Evolutionary conservation across 345 rosid species (phyloP), one percentile per base, ranked within the genome.

Genomic region (Carallia pectinifolia): DNA sequence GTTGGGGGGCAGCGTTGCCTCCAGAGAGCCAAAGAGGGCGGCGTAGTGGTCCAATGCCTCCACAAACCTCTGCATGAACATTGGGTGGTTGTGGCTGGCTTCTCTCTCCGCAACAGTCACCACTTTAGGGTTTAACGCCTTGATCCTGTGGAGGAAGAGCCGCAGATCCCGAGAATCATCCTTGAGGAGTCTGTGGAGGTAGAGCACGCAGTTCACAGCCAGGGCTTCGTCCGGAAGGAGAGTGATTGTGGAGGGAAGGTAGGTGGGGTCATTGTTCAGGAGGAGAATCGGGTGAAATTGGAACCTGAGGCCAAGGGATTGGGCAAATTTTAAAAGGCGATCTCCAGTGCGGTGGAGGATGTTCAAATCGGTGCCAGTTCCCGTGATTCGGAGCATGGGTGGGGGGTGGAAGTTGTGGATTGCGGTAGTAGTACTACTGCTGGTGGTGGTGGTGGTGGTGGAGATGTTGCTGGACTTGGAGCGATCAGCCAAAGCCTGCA

Each of bases 401-500:
- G 92, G 87, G 12, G 87, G 81, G 50, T 56, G 71, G 53, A 72
- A 68, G n/a, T 66, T 52, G 73, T 74, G 78, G 73, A 44, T 12
- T 44, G 50, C 17, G 16, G 50, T 44, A 12, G 5, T 44, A 44
- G 16, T 44, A 44, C 50, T 23, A 23, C 23, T 23, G 23, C 23
- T 13, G 50, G 50, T 10, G 48, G 48, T 12, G 34, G 34, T 13
- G 50, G 50, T 10, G 48, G 48, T 12, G 34, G 34, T 33, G 34
- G 34, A 23, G 48, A 40, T 44, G 17, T 10, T 44, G 50, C 50
- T 12, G 50, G 50, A 44, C 50, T 58, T 79, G 27, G 79, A 74
- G 5, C 95, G 85, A 62, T 91, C 97, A 6, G 89, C 92, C 66
- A 95, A 80, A 64, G 97, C 97, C 62, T 95, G 99, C 99, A 95